Base-by-base conservation (phyloP, 2,329 filamentous ascomycete genomes). In the Sarocladium brachiariae region DNA sequence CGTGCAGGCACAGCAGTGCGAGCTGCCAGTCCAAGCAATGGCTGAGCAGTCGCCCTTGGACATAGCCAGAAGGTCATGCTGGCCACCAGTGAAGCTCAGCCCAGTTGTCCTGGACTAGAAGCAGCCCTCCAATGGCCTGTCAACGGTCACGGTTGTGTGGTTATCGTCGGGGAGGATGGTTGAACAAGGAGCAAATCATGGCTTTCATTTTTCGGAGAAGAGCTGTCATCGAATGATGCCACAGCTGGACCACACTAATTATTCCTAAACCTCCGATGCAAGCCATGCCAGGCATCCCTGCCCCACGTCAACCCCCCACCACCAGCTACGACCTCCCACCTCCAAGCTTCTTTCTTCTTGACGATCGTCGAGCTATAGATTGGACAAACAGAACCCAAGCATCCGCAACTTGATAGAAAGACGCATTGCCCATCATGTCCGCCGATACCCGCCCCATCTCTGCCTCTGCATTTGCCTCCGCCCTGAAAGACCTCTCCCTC, bases 401-500 rank as follows among this genome's bases (percentile, higher is more conserved):
- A 25, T 14, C 8, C 23, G n/a, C n/a, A 25, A 13, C 39, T 43
- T n/a, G 9, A 25, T 3, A 19, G 11, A 25, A 43, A 13, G 21
- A 25, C 6, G 4, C 4, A 39, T 35, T 38, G 39, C 2, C 41
- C 52, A 61, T 43, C 54, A 86, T 87, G 82, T 84, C 83, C n/a
- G 72, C 79, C 51, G 76, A 80, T 59, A 65, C 81, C 6, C 61
- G 64, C 10, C 84, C 84, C 52, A 88, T 88, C 62, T 68, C 76
- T 41, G 71, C 81, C 23, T 65, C 72, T 16, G 78, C 77, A 62
- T 89, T 88, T 70, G 80, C 83, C 61, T 71, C 74, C 54, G 87
- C 87, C 21, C 75, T 91, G 57, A 72, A 76, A 56, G 78, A 83
- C 53, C 81, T 91, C 51, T 79, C 85, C 35, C 64, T 84, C 56